Evolutionary conservation across 306 rosid genomes (phyloP).

Genomic region (Prunus campanulata): DNA sequence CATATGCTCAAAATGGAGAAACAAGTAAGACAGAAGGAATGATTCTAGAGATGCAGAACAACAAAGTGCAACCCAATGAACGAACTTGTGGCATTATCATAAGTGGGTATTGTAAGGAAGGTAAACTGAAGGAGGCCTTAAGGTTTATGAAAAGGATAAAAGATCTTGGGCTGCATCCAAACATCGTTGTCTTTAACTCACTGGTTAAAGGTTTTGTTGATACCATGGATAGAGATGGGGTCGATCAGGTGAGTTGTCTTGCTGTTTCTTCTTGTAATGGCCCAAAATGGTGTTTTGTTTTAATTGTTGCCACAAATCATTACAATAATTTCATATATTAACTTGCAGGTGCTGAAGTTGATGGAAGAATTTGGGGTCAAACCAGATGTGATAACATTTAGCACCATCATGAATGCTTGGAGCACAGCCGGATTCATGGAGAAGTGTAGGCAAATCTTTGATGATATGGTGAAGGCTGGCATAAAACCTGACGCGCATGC

Average conservation of each 20-base stretch:
- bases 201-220: constrained; percentile 61
- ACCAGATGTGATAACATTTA: constrained; percentile 68
- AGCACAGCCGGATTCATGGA: constrained; percentile 70
- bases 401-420: constrained; percentile 79
- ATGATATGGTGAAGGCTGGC: constrained; percentile 63
- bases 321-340: background rate
- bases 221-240: constrained; percentile 64
- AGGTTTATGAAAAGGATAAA: constrained; percentile 53
- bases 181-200: constrained; percentile 50
- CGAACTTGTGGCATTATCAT: constrained; percentile 53
- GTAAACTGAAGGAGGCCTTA: constrained; percentile 55
- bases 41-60: constrained; percentile 57
- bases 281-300: background rate
- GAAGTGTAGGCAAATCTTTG: constrained; percentile 54
- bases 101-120: constrained; percentile 66
- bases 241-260: constrained; percentile 47
- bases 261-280: constrained; percentile 6
- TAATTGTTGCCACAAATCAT: background rate
- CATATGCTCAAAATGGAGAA: constrained; percentile 60
- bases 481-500: constrained; percentile 66
- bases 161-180: constrained; percentile 53
- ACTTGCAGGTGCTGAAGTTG: constrained; percentile 56
- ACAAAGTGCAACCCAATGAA: constrained; percentile 52
- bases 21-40: constrained; percentile 52
- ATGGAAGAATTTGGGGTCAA: constrained; percentile 57